A percentile compares a stretch with the other conserved stretches of the same genome.
phyloP scores from a whole-genome alignment of 2,329 filamentous ascomycete genomes.

The Pyrenophora tritici-repentis region DNA sequence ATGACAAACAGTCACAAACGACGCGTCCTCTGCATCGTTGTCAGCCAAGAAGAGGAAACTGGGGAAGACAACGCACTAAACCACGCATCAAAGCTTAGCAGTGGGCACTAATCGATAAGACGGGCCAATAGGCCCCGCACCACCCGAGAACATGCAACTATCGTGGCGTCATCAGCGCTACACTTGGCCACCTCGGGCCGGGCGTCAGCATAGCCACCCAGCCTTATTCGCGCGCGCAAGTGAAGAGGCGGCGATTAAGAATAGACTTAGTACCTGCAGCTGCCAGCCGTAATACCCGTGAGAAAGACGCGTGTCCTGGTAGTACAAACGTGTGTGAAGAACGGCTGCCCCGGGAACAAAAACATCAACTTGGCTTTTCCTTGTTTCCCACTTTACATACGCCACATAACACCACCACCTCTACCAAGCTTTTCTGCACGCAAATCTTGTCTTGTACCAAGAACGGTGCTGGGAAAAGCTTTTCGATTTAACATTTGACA shows the following conservation, averaged over 20 bases:
- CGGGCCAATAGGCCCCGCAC: not conserved
- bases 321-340: not conserved
- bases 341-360: slow-evolving; percentile 5
- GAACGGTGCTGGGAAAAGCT: slow-evolving; percentile 14
- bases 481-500: slow-evolving; percentile 5
- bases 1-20: too few species aligned
- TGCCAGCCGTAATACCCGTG: not conserved
- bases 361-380: not conserved
- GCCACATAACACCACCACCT: not conserved
- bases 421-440: slow-evolving; percentile 13
- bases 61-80: too few species aligned
- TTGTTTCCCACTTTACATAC: not conserved
- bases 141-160: not conserved
- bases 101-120: too few species aligned
- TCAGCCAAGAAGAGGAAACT: too few species aligned
- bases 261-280: not conserved
- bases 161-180: too few species aligned
- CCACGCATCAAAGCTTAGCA: too few species aligned
- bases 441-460: slow-evolving; percentile 9
- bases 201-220: too few species aligned
- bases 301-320: not conserved
- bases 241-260: not conserved
- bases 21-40: too few species aligned
- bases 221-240: too few species aligned
- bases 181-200: too few species aligned